Evolutionary conservation across 2,329 filamentous ascomycete species (phyloP).

Genomic region (Fusarium floridanum): DNA sequence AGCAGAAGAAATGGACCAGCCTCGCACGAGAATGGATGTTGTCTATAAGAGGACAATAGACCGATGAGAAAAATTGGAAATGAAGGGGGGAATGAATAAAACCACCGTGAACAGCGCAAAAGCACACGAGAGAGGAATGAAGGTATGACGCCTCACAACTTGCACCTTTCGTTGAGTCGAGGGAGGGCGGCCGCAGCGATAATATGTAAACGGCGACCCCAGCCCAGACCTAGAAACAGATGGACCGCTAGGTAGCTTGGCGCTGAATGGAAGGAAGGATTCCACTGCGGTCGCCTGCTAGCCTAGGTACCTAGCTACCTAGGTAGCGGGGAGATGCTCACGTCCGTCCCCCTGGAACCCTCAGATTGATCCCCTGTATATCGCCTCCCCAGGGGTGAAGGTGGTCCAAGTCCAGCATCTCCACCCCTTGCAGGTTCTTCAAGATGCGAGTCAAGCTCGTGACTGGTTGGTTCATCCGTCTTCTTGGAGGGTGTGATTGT

Average conservation of each 20-base stretch:
- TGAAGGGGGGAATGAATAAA: conserved; percentile 12
- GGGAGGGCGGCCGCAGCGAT: conserved; percentile 44
- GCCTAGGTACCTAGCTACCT: neutral
- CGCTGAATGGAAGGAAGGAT: conserved; percentile 12
- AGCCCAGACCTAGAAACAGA: conserved; percentile 2
- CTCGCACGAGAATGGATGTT: conserved; percentile 26
- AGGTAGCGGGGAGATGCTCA: neutral
- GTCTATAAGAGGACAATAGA: conserved; percentile 24
- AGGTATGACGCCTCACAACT: conserved; percentile 20
- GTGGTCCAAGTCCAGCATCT: neutral
- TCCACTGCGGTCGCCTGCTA: neutral
- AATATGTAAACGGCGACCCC: conserved; percentile 39
- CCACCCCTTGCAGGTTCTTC: conserved; percentile 26
- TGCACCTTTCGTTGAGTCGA: conserved; percentile 9
- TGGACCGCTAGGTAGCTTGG: conserved; percentile 1
- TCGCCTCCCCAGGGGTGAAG: neutral
- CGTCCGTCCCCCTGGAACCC: conserved; percentile 8
- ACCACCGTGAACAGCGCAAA: conserved; percentile 30
- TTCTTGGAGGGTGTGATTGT: conserved; percentile 14
- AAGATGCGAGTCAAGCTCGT: conserved; percentile 15
- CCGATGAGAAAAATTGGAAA: neutral
- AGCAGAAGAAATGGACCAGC: conserved; percentile 24
- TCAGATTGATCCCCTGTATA: neutral
- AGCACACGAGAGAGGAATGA: conserved; percentile 32
- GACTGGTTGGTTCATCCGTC: conserved; percentile 23